Conservation (phyloP, 164 flowering plant species). For the Saururus chinensis region DNA sequence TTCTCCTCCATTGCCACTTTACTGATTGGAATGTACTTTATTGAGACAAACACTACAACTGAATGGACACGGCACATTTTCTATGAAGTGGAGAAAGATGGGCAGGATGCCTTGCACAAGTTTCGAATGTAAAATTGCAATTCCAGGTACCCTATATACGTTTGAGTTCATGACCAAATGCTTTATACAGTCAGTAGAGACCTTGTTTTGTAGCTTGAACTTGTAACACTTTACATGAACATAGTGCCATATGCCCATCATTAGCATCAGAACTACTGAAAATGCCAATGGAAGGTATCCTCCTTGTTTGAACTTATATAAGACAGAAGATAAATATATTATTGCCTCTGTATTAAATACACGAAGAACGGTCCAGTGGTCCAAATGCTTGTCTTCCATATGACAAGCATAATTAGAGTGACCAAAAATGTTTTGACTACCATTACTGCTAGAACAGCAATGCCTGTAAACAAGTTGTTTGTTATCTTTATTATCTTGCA, state of each 20-base stretch:
- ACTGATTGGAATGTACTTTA: slow-evolving; percentile 56
- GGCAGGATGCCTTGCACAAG: slow-evolving; percentile 80
- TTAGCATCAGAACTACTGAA: slow-evolving; percentile 29
- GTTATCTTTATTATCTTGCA: not conserved
- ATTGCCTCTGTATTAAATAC: slow-evolving; percentile 21
- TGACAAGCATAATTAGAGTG: slow-evolving; percentile 49
- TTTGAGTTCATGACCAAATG: slow-evolving; percentile 25
- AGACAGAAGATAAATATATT: slow-evolving; percentile 37
- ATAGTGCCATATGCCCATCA: slow-evolving; percentile 68
- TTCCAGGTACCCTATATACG: slow-evolving; percentile 45
- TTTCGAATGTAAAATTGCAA: slow-evolving; percentile 60
- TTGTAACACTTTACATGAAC: slow-evolving; percentile 36
- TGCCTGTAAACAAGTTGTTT: slow-evolving; percentile 30
- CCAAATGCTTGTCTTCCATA: slow-evolving; percentile 55
- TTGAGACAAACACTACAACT: slow-evolving; percentile 52
- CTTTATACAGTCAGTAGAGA: slow-evolving; percentile 29
- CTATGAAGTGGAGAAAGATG: slow-evolving; percentile 51
- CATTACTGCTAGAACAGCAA: slow-evolving; percentile 70
- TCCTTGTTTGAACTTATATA: slow-evolving; percentile 49
- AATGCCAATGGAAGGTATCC: slow-evolving; percentile 59
- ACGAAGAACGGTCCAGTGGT: slow-evolving; percentile 29
- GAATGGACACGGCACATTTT: slow-evolving; percentile 62
- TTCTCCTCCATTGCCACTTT: slow-evolving; percentile 48
- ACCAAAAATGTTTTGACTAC: slow-evolving; percentile 50
- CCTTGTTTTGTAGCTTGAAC: slow-evolving; percentile 58